These are phyloP conservation scores for Uronychia binucleata DNA, from an alignment of 73 alveolate genomes.

Conservation along the genomic window DNA sequence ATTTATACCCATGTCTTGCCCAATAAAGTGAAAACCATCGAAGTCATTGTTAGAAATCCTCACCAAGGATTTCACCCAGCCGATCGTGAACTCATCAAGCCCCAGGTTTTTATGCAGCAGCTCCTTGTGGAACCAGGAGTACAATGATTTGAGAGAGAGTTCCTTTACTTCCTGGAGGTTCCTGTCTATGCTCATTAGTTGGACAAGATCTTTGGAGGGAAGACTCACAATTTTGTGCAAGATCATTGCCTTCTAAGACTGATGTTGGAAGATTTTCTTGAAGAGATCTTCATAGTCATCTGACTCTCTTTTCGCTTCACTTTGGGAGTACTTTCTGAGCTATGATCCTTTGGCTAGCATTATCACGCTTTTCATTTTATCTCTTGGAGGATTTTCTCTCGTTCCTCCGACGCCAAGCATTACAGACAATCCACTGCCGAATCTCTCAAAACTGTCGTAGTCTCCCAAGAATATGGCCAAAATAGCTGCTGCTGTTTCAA, in stretches of 20 bases:
- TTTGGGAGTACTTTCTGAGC: neutral
- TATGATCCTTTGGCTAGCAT: constrained; percentile 3
- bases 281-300: neutral
- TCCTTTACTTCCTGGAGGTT: neutral
- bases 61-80: neutral
- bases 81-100: constrained; percentile 2
- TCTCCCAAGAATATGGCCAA: constrained; percentile 2
- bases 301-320: neutral
- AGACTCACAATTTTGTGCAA: constrained; percentile 7
- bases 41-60: constrained; percentile 11
- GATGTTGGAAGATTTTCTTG: neutral
- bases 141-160: neutral
- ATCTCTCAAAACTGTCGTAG: constrained; percentile 1
- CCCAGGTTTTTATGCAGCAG: constrained; percentile 6
- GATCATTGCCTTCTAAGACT: neutral
- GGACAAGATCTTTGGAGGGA: neutral
- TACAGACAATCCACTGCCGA: neutral
- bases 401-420: constrained; percentile 3
- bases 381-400: constrained; percentile 1
- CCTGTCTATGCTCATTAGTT: neutral
- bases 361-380: neutral
- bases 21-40: constrained; percentile 7
- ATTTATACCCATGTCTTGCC: neutral
- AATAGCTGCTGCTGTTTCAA: neutral
- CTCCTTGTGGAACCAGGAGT: neutral